Base-by-base conservation (phyloP, 805 yeast species). In the Wickerhamomyces kurtzmanii region DNA sequence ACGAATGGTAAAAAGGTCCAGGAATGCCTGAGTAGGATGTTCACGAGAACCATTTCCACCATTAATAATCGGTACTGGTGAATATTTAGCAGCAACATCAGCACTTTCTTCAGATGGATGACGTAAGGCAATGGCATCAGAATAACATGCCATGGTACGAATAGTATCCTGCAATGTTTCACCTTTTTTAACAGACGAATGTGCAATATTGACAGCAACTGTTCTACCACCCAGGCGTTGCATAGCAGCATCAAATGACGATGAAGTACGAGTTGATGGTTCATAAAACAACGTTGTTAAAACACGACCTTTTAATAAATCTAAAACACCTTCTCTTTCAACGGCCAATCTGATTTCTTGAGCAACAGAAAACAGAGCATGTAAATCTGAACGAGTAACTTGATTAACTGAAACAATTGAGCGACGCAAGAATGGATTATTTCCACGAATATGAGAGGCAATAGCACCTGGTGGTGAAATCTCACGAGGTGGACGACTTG, bases 231-330 rank as follows among this genome's bases (percentile, higher is more conserved):
- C 99, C 46, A 91, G 69, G 64, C 99, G 82, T 68, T 91, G 97
- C 98, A 91, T 91, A 35, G 99, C 99, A 45, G 96, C 96, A 55
- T 91, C 95, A 54, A 93, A 93, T 2, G 97, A 91, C 14, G 96
- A 76, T 12, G 93, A 75, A 19, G 99, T 91, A 62, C 99, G 75
- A 22, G 99, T 93, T 5, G 96, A 85, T 43, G 99, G 98, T 65
- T 91, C 99, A 57, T 86, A 91, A 67, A 91, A 91, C 66, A 91
- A 78, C 8, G 97, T 93, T 26, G 96, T 84, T 48, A 91, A 67
- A 31, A 91, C 75, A 47, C 94, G 77, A 34, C 97, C 95, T 55
- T 78, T 73, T 62, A 91, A 71, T 37, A 91, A 59, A 55, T 89
- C 96, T 51, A 91, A 65, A 30, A 85, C 93, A 47, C 98, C 98